phyloP scores from a whole-genome alignment of 2,329 filamentous ascomycete genomes.

The Colletotrichum sidae region DNA sequence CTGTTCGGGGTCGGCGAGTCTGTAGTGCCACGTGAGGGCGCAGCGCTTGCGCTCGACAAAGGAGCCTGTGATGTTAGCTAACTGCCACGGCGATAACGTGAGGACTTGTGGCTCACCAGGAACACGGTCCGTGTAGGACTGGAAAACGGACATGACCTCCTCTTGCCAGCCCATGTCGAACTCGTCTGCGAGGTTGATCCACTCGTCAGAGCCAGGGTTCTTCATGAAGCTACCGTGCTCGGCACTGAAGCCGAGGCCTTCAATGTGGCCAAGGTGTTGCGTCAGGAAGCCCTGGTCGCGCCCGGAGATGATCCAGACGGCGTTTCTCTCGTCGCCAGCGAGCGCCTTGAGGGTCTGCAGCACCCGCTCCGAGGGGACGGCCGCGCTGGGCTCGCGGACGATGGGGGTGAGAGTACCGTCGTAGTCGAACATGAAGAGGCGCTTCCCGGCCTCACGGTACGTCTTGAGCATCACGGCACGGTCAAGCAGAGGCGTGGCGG shows the following conservation, averaged over 20 bases:
- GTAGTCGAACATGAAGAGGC: conserved; percentile 98
- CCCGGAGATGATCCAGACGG: conserved; percentile 98
- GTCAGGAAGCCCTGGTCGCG: conserved; percentile 92
- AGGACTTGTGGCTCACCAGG: conserved; percentile 68
- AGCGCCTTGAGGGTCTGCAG: conserved; percentile 83
- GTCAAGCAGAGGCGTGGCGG: conserved; percentile 86
- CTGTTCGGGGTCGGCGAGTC: conserved; percentile 87
- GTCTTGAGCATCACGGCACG: conserved; percentile 76
- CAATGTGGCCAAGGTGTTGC: conserved; percentile 92
- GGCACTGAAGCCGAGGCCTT: conserved; percentile 90
- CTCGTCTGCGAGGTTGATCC: conserved; percentile 89
- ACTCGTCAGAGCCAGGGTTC: conserved; percentile 78
- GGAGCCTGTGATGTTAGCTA: conserved; percentile 67
- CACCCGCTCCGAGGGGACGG: conserved; percentile 86
- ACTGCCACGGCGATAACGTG: too few species aligned
- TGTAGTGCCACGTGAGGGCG: conserved; percentile 97
- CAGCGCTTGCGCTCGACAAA: conserved; percentile 96
- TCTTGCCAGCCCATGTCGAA: conserved; percentile 94
- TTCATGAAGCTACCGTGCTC: conserved; percentile 98
- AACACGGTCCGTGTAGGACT: conserved; percentile 87
- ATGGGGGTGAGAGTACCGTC: conserved; percentile 97
- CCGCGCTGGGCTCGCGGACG: conserved; percentile 89
- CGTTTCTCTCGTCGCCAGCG: conserved; percentile 82
- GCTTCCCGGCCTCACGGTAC: conserved; percentile 80
- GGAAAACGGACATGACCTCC: conserved; percentile 86